Base-by-base conservation (phyloP, 2,329 filamentous ascomycete species). In the Nothophaeocryptopus gaeumannii region DNA sequence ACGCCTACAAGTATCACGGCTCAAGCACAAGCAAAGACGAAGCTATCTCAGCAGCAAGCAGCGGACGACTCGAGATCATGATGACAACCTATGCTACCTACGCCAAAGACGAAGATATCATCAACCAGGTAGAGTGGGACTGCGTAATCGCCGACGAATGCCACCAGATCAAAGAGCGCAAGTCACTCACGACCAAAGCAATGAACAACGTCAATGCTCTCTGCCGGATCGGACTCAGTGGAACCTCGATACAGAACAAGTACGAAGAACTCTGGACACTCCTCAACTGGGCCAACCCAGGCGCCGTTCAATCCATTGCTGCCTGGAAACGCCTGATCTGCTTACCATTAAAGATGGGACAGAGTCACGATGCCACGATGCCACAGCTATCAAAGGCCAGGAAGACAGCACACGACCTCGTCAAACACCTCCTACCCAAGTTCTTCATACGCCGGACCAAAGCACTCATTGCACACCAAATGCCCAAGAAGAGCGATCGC, bases 221-320 rank as follows among this genome's bases (percentile, higher is more conserved):
- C 2, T 97, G 93, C 64, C 82, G 93, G 31, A 91, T 99, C 53
- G 93, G 93, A 0, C 76, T 99, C 8, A 97, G 91, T 0, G 93
- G 93, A 2, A 99, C 93, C 0, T 92, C 92, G 0, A 96, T 99
- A 38, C 93, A 99, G 66, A 99, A 99, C 69, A 93, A 89, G 58
- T 99, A 99, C 67, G 89, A 96, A 65, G 93, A 99, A 68, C 78
- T 99, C 1, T 99, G 92, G 92, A 95, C 90, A 0, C 76, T 99
- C 0, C 75, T 99, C 2, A 95, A 99, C 66, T 99, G 93, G 93
- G 91, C 90, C 0, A 93, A 95, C 60, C 93, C 93, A 0, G 92
- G 90, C 0, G 72, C 70, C 34, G 78, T 86, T 55, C 83, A 84
- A 0, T 80, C 83, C 0, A 71, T 87, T 8, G 74, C 79, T 5